Base-by-base conservation (phyloP, 1,139 yeast species). In the Geotrichum phurueaensis region DNA sequence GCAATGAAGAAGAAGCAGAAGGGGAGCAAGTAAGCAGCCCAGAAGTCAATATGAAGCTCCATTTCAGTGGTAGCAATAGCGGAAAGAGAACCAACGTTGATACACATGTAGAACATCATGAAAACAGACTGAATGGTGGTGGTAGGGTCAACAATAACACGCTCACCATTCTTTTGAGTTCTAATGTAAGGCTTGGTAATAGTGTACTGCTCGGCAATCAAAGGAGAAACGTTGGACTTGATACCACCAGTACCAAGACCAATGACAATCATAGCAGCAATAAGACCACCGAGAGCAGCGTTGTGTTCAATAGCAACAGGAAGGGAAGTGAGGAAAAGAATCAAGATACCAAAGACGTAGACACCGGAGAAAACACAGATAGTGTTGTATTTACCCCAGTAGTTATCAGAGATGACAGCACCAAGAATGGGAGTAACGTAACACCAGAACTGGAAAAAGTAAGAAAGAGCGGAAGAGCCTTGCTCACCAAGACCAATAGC, bases 221-320 rank as follows among this genome's bases (percentile, higher is more conserved):
- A 78, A 47, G 95, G 95, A 29, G 89, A 79, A 55, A 88, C 85
- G 68, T 88, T 87, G 51, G 94, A 80, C 74, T 89, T 89, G 72
- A 89, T 88, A 71, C 91, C 86, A 70, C 96, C 95, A 45, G 95
- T 85, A 62, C 90, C 95, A 57, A 87, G 67, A 69, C 95, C 94
- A 70, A 88, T 83, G 60, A 85, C 73, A 63, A 88, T 76, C 73
- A 89, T 84, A 54, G 88, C 80, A 57, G 82, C 79, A 60, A 81
- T 72, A 43, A 78, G 82, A 66, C 83, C 84, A 73, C 77, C 86
- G 76, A 75, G 76, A 73, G 75, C 82, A 68, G 71, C 75, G 45
- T 77, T 79, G 57, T 76, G 74, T 31, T 74, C 71, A 48, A 87
- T 79, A 63, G 87, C 81, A 25, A 81, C 72, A 36, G 95, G 94